Conservation (phyloP, 169 alveolate genomes). For the Sarcocystis neurona region DNA sequence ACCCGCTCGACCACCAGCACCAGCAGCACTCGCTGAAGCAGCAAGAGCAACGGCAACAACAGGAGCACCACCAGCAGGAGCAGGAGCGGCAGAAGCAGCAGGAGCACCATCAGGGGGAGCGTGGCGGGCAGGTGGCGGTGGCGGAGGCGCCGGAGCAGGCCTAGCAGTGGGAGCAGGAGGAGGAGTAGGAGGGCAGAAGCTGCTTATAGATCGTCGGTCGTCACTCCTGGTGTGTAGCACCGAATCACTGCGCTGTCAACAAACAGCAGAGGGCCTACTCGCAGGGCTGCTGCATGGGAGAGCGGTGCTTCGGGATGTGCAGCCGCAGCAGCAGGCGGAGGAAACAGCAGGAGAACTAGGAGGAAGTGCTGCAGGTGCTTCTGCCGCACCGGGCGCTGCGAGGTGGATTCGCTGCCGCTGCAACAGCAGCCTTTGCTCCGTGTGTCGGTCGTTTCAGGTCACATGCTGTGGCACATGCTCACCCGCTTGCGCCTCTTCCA, state of each 20-base stretch:
- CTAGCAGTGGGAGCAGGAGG: not conserved
- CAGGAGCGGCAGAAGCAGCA: slow-evolving; percentile 20
- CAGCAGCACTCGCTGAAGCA: no score
- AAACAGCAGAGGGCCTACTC: slow-evolving; percentile 42
- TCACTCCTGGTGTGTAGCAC: slow-evolving; percentile 38
- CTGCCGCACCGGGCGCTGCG: no score
- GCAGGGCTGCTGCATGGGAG: slow-evolving; percentile 30
- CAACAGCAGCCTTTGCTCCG: no score
- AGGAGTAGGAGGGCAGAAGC: not conserved
- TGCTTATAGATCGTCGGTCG: not conserved
- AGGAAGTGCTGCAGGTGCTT: no score
- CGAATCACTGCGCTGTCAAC: slow-evolving; percentile 45
- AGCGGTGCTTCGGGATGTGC: not conserved
- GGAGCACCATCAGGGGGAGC: not conserved
- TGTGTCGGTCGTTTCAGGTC: no score
- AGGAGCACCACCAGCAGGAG: not conserved
- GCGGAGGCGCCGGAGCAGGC: not conserved
- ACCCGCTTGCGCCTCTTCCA: no score
- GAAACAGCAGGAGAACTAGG: no score
- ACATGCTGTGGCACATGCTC: no score
- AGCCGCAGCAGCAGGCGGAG: no score
- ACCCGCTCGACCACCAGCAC: no score
- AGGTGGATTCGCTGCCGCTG: no score
- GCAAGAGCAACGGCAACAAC: no score
- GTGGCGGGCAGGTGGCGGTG: not conserved